These are phyloP conservation scores for Mallotus repandus DNA, from an alignment of 441 rosid genomes.

Conservation along the genomic window DNA sequence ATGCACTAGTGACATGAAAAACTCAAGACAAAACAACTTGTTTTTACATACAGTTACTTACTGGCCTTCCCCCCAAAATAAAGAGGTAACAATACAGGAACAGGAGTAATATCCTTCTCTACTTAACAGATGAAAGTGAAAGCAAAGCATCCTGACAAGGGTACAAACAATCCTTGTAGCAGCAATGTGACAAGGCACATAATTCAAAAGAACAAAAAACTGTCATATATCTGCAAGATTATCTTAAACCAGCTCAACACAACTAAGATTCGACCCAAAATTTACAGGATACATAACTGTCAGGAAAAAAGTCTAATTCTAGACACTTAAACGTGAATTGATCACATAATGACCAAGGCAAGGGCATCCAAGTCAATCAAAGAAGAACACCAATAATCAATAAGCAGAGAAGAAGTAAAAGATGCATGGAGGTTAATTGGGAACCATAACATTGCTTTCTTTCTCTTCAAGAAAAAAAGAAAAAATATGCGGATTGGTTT, in stretches of 20 bases:
- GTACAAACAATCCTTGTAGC: background rate
- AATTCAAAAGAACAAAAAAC: background rate
- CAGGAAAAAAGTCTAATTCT: background rate
- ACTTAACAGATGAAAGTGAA: background rate
- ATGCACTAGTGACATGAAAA: background rate
- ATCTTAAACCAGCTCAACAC: background rate
- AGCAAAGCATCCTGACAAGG: background rate
- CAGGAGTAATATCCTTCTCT: background rate
- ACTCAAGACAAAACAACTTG: background rate
- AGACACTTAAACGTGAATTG: background rate
- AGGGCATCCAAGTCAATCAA: no score
- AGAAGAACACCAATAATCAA: no score
- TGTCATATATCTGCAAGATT: background rate
- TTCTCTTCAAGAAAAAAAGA: no score
- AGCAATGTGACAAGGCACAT: background rate
- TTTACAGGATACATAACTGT: background rate
- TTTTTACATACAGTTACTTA: background rate
- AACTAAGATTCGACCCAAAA: background rate
- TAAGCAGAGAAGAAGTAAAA: no score
- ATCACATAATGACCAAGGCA: background rate
- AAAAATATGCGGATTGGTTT: no score
- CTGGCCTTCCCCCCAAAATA: background rate
- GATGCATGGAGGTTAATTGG: no score
- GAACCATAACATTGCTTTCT: no score
- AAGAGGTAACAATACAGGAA: background rate